A percentile compares a stretch with the other conserved stretches of the same genome.
Conservation (phyloP, 352 stramenopile genomes). For the Bremia lactucae region DNA sequence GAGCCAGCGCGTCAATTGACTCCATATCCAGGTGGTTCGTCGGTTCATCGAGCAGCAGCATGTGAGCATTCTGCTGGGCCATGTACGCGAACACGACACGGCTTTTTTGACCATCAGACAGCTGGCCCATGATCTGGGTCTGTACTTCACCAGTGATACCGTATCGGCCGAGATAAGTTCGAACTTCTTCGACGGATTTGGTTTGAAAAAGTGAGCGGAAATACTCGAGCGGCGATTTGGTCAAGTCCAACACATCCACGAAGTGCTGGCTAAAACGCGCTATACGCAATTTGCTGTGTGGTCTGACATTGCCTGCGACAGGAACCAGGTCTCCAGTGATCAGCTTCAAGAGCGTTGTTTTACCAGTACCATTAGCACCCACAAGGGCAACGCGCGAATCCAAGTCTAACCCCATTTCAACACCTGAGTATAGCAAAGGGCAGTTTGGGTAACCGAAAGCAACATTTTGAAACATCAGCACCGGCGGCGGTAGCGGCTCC, state of each 20-base stretch:
- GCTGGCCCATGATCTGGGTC: constrained; percentile 92
- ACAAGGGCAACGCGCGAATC: constrained; percentile 96
- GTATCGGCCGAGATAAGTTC: constrained; percentile 94
- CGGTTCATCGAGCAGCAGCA: constrained; percentile 87
- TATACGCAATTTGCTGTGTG: constrained; percentile 94
- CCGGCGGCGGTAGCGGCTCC: constrained; percentile 89
- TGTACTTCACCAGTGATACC: constrained; percentile 93
- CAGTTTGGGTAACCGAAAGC: constrained; percentile 91
- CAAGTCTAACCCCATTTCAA: constrained; percentile 95
- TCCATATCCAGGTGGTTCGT: constrained; percentile 91
- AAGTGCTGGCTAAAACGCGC: constrained; percentile 98
- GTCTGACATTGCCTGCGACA: constrained; percentile 89
- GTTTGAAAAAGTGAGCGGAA: constrained; percentile 90
- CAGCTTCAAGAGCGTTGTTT: constrained; percentile 97
- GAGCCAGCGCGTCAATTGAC: constrained; percentile 94
- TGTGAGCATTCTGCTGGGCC: constrained; percentile 94
- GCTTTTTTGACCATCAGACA: constrained; percentile 95
- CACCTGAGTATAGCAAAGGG: constrained; percentile 85
- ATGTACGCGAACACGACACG: constrained; percentile 97
- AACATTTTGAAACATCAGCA: constrained; percentile 96
- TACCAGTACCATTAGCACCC: constrained; percentile 93
- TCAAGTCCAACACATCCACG: constrained; percentile 95
- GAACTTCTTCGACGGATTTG: constrained; percentile 91
- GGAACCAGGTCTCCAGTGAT: constrained; percentile 93
- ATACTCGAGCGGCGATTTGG: constrained; percentile 93